Conservation (phyloP, 495 filamentous ascomycete species). For the Hyaloscypha variabilis region DNA sequence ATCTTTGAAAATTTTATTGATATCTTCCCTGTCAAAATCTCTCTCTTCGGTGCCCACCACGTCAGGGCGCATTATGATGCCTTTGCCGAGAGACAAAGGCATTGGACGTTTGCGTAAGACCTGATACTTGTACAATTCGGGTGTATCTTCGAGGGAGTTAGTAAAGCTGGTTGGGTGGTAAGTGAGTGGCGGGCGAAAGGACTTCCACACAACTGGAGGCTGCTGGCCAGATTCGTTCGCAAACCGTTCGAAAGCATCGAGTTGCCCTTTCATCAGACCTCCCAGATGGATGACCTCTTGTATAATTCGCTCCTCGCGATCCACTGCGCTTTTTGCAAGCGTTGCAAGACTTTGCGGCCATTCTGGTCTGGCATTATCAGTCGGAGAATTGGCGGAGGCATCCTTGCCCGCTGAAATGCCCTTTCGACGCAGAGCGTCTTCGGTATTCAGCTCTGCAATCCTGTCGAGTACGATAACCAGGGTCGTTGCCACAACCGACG, state of each 20-base stretch:
- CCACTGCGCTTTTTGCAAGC: neutral
- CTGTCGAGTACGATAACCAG: neutral
- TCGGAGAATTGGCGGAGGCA: neutral
- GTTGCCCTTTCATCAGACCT: neutral
- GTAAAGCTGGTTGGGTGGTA: neutral
- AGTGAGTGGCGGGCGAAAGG: neutral
- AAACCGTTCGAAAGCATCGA: neutral
- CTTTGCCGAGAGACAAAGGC: neutral
- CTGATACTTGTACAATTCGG: slow-evolving; percentile 1
- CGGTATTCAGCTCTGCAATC: neutral
- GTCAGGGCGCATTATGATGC: neutral
- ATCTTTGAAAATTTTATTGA: neutral
- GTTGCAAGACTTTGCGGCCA: neutral
- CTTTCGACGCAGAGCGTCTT: neutral
- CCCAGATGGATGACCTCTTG: neutral
- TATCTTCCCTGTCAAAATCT: neutral
- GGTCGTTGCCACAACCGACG: neutral
- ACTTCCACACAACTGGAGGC: neutral
- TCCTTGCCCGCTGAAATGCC: neutral
- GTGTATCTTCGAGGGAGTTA: slow-evolving; percentile 6
- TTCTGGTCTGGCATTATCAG: neutral
- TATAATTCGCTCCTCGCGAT: neutral
- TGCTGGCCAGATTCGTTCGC: neutral
- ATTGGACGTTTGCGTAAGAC: neutral
- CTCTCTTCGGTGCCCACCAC: neutral